Base-by-base conservation (phyloP, 192 early-diverging fungal species). In the Rhizophagus sp. region DNA sequence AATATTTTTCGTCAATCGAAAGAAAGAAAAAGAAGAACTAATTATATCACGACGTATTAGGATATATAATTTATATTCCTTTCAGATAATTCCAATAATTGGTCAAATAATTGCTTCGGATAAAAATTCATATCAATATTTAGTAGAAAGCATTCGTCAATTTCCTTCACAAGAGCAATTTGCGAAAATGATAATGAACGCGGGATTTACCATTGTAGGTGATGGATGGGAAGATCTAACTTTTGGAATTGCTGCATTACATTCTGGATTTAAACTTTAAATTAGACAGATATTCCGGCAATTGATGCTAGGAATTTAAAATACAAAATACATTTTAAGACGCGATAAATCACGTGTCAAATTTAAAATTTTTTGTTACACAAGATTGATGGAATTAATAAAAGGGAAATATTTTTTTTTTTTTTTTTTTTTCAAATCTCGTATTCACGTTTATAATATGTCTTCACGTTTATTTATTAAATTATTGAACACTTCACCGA, bases 241-340 rank as follows among this genome's bases (percentile, higher is more conserved):
- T 1, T 98, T 99, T 92, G 98, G 98, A 34, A 95, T 98, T 0
- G 95, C 97, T 41, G 95, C 98, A 44, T 97, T 99, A 65, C 97
- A 98, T 81, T 91, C 94, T 61, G 97, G 97, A 62, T 97, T 93
- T 89, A 99, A 99, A 85, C 81, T 99, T 67, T 97, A 30, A 30
- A 30, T 30, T 30, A 1, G 30, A 1, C 1, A 1, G 30, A 30
- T 30, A 30, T 30, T 30, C 30, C n/a, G n/a, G n/a, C n/a, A 30
- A 30, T 30, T 30, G 30, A 30, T 30, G 30, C 1, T 30, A 1
- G 30, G 30, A 30, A 30, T 30, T 30, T 1, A 30, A 30, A 30
- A 30, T 30, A 30, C 30, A 30, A 30, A 84, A 83, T 57, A 1
- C 13, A 10, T 9, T 44, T 30, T 30, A 30, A 30, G 30, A 30